phyloP scores from a whole-genome alignment of 2,329 filamentous ascomycete species.

The Monosporascus sp. region DNA sequence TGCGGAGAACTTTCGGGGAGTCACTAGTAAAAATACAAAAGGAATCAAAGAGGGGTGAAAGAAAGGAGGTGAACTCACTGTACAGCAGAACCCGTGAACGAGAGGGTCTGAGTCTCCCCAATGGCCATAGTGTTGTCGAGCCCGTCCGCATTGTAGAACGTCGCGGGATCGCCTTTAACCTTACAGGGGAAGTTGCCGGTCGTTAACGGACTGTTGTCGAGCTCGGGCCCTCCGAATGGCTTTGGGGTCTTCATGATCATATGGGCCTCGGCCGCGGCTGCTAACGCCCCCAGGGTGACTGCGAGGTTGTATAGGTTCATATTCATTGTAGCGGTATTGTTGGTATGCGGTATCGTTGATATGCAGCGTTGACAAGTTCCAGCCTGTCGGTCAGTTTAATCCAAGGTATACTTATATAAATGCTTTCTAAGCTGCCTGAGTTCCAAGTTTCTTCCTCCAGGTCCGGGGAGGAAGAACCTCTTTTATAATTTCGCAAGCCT shows the following conservation, averaged over 20 bases:
- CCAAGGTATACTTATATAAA: too few species aligned
- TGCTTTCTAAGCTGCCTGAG: too few species aligned
- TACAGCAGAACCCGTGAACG: slow-evolving; percentile 54
- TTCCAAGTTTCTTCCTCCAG: too few species aligned
- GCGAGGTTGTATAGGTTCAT: slow-evolving; percentile 22
- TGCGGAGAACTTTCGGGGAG: too few species aligned
- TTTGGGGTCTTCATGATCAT: slow-evolving; percentile 55
- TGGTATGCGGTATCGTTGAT: neutral
- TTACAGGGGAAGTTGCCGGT: slow-evolving; percentile 64
- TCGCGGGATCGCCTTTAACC: slow-evolving; percentile 25
- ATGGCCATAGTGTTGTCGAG: slow-evolving; percentile 36
- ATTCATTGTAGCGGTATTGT: slow-evolving; percentile 34
- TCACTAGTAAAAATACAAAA: too few species aligned
- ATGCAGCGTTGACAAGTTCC: neutral
- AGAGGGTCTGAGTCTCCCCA: slow-evolving; percentile 39
- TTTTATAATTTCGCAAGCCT: too few species aligned
- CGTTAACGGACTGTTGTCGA: slow-evolving; percentile 54
- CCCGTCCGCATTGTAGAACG: slow-evolving; percentile 32
- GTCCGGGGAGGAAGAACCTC: too few species aligned
- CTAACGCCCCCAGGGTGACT: slow-evolving; percentile 41
- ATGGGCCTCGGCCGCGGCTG: slow-evolving; percentile 51
- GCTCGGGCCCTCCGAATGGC: slow-evolving; percentile 41
- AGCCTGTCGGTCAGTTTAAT: too few species aligned
- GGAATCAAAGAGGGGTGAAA: too few species aligned
- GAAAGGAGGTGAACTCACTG: slow-evolving; percentile 32